Evolutionary conservation across 768 basidiomycete genomes (phyloP).

Genomic region (Trametes cingulata): DNA sequence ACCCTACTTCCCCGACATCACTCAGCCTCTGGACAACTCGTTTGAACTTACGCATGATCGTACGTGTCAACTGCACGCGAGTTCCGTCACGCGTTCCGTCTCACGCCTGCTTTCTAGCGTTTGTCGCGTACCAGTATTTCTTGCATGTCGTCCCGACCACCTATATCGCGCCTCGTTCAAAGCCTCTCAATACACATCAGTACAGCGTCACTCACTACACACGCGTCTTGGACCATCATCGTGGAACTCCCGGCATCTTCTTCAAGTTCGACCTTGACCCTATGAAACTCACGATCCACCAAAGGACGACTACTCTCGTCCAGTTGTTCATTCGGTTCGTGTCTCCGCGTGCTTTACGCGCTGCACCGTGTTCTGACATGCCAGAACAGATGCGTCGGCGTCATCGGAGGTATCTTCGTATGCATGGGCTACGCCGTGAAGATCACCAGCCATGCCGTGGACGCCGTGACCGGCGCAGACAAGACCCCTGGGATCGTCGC

Average conservation of each 20-base stretch:
- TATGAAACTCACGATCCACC: constrained; percentile 78
- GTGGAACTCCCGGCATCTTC: constrained; percentile 91
- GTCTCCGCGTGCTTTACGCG: background rate
- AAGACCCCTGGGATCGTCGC: constrained; percentile 60
- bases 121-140: constrained; percentile 93
- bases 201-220: constrained; percentile 96
- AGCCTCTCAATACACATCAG: constrained; percentile 73
- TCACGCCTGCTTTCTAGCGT: constrained; percentile 50
- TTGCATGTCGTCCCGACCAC: constrained; percentile 94
- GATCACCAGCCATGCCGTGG: constrained; percentile 55
- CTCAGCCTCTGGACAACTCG: constrained; percentile 91
- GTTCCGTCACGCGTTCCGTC: background rate
- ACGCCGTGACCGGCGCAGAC: constrained; percentile 57
- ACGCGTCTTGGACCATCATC: constrained; percentile 69
- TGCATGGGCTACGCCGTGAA: constrained; percentile 78
- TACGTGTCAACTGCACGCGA: constrained; percentile 43
- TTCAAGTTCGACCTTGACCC: constrained; percentile 99
- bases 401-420: constrained; percentile 89
- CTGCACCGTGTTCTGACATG: background rate
- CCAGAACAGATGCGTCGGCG: constrained; percentile 69
- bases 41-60: constrained; percentile 72
- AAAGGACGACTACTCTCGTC: constrained; percentile 80
- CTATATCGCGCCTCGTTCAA: constrained; percentile 74
- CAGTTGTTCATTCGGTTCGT: constrained; percentile 75
- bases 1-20: constrained; percentile 92